phyloP scores from a whole-genome alignment of 2,329 filamentous ascomycete species.

The Rhynchosporium graminicola region DNA sequence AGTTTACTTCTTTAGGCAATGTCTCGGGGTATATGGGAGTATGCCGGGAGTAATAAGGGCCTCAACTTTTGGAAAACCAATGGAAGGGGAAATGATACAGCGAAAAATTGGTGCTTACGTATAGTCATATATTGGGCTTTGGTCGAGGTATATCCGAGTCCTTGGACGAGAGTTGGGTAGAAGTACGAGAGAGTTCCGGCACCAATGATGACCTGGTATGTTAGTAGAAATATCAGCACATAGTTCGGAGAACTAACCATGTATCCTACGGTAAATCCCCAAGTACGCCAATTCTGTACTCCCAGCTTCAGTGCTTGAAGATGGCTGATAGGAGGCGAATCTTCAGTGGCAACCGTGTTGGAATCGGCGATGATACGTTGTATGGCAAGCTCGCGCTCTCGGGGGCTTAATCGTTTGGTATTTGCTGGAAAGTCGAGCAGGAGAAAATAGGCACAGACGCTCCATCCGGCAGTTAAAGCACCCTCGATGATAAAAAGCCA shows the following conservation, averaged over 20 bases:
- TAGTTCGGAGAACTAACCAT: too few species aligned
- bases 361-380: conserved; percentile 48
- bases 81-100: too few species aligned
- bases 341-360: conserved; percentile 39
- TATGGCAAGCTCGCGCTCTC: conserved; percentile 42
- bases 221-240: conserved; percentile 30
- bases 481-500: conserved; percentile 55
- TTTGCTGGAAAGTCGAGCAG: conserved; percentile 20
- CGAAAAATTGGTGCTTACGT: too few species aligned
- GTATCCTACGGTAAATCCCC: conserved; percentile 44
- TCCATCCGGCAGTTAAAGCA: conserved; percentile 45
- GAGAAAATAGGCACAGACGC: conserved; percentile 19
- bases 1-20: too few species aligned
- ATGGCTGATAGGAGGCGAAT: conserved; percentile 34
- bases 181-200: conserved; percentile 64
- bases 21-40: too few species aligned
- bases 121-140: conserved; percentile 58
- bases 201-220: conserved; percentile 51
- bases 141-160: conserved; percentile 57
- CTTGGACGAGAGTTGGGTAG: conserved; percentile 64
- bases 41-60: too few species aligned
- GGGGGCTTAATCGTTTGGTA: conserved; percentile 34
- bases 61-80: too few species aligned
- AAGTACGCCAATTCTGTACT: conserved; percentile 50
- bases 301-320: conserved; percentile 45